Evolutionary conservation across 768 basidiomycete species (phyloP).

Genomic region (Mrakia frigida): DNA sequence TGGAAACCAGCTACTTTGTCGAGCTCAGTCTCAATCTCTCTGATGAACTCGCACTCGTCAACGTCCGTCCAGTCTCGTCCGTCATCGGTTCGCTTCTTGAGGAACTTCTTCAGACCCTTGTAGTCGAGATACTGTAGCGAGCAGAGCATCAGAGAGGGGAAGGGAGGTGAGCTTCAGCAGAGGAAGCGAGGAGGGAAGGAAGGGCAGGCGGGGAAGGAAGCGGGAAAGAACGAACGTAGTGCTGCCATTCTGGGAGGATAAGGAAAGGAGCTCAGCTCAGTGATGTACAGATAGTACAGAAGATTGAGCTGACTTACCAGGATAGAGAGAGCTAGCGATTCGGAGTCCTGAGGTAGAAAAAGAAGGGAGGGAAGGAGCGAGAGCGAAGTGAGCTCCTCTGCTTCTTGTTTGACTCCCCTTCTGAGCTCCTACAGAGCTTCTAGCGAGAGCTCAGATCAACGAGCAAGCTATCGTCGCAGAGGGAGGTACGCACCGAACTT

Average conservation of each 20-base stretch:
- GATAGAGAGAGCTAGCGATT: background rate
- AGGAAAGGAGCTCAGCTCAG: background rate
- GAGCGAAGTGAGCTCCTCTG: background rate
- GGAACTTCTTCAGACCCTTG: slow-evolving; percentile 67
- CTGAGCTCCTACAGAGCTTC: too few species aligned
- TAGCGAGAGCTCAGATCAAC: too few species aligned
- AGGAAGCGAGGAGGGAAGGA: background rate
- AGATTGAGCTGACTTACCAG: background rate
- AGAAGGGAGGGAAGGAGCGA: background rate
- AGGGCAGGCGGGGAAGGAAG: background rate
- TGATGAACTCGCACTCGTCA: slow-evolving; percentile 78
- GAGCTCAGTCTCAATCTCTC: slow-evolving; percentile 73
- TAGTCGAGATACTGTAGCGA: slow-evolving; percentile 74
- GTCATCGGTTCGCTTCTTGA: slow-evolving; percentile 26
- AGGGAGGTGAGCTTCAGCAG: background rate
- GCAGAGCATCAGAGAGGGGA: too few species aligned
- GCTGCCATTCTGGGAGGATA: background rate
- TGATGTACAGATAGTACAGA: background rate
- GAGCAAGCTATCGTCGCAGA: too few species aligned
- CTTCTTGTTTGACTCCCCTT: too few species aligned
- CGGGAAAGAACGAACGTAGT: background rate
- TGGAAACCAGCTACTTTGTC: slow-evolving; percentile 95
- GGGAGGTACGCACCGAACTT: too few species aligned
- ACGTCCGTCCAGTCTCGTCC: slow-evolving; percentile 60
- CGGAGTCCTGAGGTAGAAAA: background rate